Evolutionary conservation across 129 eudicot genomes (phyloP).

Genomic region (Cynara cardunculus): DNA sequence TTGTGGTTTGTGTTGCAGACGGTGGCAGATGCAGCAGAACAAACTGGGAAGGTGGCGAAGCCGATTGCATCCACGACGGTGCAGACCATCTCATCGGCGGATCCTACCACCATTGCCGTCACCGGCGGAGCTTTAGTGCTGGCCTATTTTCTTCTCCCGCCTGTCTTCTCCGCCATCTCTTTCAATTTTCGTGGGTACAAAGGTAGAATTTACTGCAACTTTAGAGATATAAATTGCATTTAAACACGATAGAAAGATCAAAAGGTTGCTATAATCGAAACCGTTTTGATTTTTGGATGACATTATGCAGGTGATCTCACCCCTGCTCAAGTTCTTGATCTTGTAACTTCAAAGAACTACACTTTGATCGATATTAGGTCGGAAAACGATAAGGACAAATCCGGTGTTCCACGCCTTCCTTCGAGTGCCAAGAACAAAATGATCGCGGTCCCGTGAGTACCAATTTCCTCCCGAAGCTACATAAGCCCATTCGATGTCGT

Average conservation of each 20-base stretch:
- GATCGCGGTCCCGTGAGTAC: constrained; percentile 86
- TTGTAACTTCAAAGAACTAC: constrained; percentile 64
- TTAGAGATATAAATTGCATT: neutral
- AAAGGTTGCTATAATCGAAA: neutral
- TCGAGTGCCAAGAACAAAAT: constrained; percentile 75
- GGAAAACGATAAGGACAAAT: constrained; percentile 90
- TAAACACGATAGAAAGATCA: neutral
- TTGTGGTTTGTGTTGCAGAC: constrained; percentile 47
- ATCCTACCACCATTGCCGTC: constrained; percentile 61
- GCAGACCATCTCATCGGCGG: constrained; percentile 69
- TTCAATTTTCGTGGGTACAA: constrained; percentile 78
- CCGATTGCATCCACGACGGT: constrained; percentile 87
- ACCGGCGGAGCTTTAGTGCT: constrained; percentile 71
- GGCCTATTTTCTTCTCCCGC: constrained; percentile 83
- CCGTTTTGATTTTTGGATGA: constrained; percentile 12
- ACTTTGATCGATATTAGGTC: constrained; percentile 81
- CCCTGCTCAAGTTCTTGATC: constrained; percentile 92
- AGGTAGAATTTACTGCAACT: constrained; percentile 38
- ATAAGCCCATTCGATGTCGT: no score
- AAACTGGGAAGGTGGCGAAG: constrained; percentile 70
- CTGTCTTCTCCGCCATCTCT: constrained; percentile 65
- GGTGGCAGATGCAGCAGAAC: constrained; percentile 82
- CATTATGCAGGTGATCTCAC: constrained; percentile 60
- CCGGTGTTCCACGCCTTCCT: constrained; percentile 96
- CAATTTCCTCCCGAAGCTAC: neutral